Evolutionary conservation across 2,329 filamentous ascomycete species (phyloP).

Genomic region (Colletotrichum coccodes): DNA sequence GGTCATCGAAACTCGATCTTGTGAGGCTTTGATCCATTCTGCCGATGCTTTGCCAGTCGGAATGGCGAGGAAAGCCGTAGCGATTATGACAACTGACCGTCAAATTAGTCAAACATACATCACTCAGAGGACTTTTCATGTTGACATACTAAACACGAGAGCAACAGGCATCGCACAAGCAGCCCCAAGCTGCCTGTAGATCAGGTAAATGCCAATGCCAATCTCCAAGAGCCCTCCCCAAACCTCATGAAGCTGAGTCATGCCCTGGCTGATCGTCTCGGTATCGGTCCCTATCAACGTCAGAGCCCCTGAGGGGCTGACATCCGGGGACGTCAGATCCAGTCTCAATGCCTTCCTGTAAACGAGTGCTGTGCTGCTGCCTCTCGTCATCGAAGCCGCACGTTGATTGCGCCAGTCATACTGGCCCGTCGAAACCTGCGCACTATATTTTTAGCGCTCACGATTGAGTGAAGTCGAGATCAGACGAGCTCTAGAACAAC

Average conservation of each 20-base stretch:
- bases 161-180: slow-evolving; percentile 54
- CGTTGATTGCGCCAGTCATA: slow-evolving; percentile 38
- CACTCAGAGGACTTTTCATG: not conserved
- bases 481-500: not conserved
- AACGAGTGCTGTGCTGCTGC: slow-evolving; percentile 38
- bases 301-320: slow-evolving; percentile 36
- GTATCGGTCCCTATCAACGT: slow-evolving; percentile 41
- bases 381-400: slow-evolving; percentile 39
- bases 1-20: slow-evolving; percentile 59
- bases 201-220: slow-evolving; percentile 39
- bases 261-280: slow-evolving; percentile 37
- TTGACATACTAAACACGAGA: slow-evolving; percentile 52
- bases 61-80: slow-evolving; percentile 40
- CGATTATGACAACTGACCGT: slow-evolving; percentile 42
- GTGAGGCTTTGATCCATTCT: slow-evolving; percentile 60
- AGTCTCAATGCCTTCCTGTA: slow-evolving; percentile 38
- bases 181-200: slow-evolving; percentile 48
- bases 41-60: slow-evolving; percentile 46
- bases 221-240: slow-evolving; percentile 39
- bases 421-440: slow-evolving; percentile 37
- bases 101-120: slow-evolving; percentile 36
- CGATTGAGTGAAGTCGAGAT: too few relatives aligned
- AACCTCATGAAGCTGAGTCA: slow-evolving; percentile 36
- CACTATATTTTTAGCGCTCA: not conserved
- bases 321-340: slow-evolving; percentile 34